Base-by-base conservation (phyloP, 805 yeast genomes). In the Cyberlindnera saturnus region DNA sequence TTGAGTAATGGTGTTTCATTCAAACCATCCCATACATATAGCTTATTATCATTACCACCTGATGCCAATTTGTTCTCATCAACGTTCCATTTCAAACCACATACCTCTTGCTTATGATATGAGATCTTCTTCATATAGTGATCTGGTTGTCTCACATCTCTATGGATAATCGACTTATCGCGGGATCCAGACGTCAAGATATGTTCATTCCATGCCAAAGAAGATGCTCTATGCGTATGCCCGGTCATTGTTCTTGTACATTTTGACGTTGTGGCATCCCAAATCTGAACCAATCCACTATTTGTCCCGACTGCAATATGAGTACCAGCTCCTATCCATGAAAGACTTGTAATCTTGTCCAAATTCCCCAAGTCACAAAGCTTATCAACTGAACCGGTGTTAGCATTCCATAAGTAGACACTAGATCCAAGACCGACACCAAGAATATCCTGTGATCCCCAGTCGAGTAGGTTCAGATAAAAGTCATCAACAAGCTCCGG, bases 401-500 rank as follows among this genome's bases (percentile, higher is more conserved):
- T 69, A 1, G 95, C 95, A 60, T 89, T 89, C 87, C 98, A 90
- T 13, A 91, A 66, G 59, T 93, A 93, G 1, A 90, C 96, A 38
- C 86, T 75, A 39, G 86, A 80, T 0, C 93, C 95, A 36, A 93
- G 69, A 0, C 96, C 98, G 6, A 93, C 98, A 2, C 91, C 96
- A 34, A 93, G 66, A 30, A 86, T 67, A 62, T 91, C 95, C 45
- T 82, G 87, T 20, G 87, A 77, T 0, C 97, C 96, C 99, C 99
- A 91, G 60, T 93, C 98, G 1, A 93, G 85, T 44, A 93, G 70
- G 55, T 93, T 93, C 40, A 89, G 72, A 60, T 91, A 91, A 59
- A 90, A 91, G 60, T 91, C 98, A 61, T 93, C 98, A 6, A 88
- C 88, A 18, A 93, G 69, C 38, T 88, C 96, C 0, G 98, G 99